These are phyloP conservation scores for Xylaria scruposa DNA, from an alignment of 495 filamentous ascomycete genomes.

Conservation along the genomic window DNA sequence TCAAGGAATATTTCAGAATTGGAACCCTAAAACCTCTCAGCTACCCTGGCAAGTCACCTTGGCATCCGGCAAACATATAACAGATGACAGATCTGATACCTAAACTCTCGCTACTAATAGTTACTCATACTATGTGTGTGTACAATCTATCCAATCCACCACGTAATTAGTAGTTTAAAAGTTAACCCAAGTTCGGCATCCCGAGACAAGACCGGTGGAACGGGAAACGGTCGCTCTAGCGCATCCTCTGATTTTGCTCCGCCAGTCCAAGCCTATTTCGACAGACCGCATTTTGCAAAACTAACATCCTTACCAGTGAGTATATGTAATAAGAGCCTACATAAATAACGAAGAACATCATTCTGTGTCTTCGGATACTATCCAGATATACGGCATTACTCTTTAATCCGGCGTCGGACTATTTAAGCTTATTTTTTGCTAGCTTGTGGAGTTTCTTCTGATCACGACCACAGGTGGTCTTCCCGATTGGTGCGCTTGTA, in stretches of 20 bases:
- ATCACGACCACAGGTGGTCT: neutral
- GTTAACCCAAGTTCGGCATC: neutral
- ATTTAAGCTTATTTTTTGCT: neutral
- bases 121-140: no score
- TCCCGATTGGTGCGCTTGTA: slow-evolving; percentile 10
- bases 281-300: neutral
- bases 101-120: no score
- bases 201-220: slow-evolving; percentile 3
- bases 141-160: no score
- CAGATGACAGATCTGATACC: neutral
- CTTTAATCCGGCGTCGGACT: neutral
- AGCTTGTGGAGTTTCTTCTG: neutral
- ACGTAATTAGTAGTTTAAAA: neutral
- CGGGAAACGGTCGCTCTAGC: slow-evolving; percentile 12
- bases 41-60: neutral
- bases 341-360: neutral
- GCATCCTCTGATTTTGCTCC: slow-evolving; percentile 11
- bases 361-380: neutral
- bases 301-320: neutral
- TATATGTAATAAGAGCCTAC: neutral
- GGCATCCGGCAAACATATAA: neutral
- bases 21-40: neutral
- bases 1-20: neutral
- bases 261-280: neutral
- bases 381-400: neutral